Base-by-base conservation (phyloP, 371 early-diverging fungal species). In the Rhizopus sp. region DNA sequence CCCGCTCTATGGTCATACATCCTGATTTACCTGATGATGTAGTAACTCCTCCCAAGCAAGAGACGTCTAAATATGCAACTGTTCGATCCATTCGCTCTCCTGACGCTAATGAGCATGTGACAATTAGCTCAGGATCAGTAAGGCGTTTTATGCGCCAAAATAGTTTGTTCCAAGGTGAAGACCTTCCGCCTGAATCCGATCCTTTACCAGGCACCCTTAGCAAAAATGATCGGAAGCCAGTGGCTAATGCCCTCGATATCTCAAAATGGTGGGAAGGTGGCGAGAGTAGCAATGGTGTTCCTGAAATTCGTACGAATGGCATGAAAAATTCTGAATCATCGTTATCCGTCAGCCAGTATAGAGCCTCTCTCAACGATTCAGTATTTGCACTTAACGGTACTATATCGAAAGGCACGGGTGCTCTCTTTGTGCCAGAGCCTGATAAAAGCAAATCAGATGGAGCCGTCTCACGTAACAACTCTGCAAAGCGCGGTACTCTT, bases 111-210 rank as follows among this genome's bases (percentile, higher is more conserved):
- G 66, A 66, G 9, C 62, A 61, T 53, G 53, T 60, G 31, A 68
- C 70, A 7, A 55, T 70, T 3, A 64, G 69, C 7, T 63, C 76
- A 1, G 76, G 76, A 6, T 70, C 76, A 2, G 66, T 72, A 41
- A 42, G 73, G 34, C 68, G 76, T 10, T 31, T 72, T 7, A 64
- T 72, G 9, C 68, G 76, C 30, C 66, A 76, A 40, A 72, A 72
- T 52, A 57, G 67, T n/a, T 37, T 62, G 9, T 54, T 56, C 29
- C 55, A 55, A 3, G 57, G 60, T 9, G 56, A 60, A 6, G 13
- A 38, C 5, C 32, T 48, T 9, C 45, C 50, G 13, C 55, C 42
- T 39, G 46, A 53, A 31, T 15, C 31, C n/a, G 53, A 48, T 32
- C 48, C 65, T n/a, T 45, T 57, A 46, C 46, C 46, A 0, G 52